Conservation (phyloP, 164 flowering plant species). For the Tetrastigma voinierianum region DNA sequence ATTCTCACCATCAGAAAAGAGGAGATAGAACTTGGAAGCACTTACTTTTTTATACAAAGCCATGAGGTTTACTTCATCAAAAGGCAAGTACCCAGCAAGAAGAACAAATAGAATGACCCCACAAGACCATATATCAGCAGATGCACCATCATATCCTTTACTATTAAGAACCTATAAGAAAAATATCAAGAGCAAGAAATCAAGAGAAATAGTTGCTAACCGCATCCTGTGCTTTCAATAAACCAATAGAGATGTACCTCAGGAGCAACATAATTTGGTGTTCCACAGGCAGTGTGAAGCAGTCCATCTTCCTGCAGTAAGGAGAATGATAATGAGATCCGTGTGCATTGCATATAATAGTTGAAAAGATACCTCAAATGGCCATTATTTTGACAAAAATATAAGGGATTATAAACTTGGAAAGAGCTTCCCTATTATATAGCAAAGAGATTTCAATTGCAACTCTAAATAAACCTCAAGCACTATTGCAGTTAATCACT, state of each 20-base stretch:
- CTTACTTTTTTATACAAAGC: conserved; percentile 71
- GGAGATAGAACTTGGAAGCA: neutral
- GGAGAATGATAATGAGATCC: conserved; percentile 11
- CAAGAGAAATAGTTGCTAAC: neutral
- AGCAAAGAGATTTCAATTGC: too few species aligned
- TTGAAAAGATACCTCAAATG: neutral
- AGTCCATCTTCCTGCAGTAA: conserved; percentile 75
- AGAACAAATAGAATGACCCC: conserved; percentile 95
- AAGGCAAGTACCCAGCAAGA: conserved; percentile 93
- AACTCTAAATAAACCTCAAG: neutral
- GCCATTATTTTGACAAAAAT: too few species aligned
- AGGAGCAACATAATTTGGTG: conserved; percentile 98
- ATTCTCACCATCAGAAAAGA: neutral
- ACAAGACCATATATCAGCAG: conserved; percentile 96
- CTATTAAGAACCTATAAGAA: conserved; percentile 64
- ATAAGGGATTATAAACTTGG: neutral
- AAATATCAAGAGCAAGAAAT: conserved; percentile 3
- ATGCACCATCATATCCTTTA: conserved; percentile 86
- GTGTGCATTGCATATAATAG: neutral
- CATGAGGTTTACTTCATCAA: conserved; percentile 75
- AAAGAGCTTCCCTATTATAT: neutral
- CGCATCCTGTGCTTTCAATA: neutral
- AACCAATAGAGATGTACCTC: conserved; percentile 50
- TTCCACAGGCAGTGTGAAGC: conserved; percentile 94
- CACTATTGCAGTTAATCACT: neutral